Base-by-base conservation (phyloP, 2,329 filamentous ascomycete species). In the Leptographium lundbergii region DNA sequence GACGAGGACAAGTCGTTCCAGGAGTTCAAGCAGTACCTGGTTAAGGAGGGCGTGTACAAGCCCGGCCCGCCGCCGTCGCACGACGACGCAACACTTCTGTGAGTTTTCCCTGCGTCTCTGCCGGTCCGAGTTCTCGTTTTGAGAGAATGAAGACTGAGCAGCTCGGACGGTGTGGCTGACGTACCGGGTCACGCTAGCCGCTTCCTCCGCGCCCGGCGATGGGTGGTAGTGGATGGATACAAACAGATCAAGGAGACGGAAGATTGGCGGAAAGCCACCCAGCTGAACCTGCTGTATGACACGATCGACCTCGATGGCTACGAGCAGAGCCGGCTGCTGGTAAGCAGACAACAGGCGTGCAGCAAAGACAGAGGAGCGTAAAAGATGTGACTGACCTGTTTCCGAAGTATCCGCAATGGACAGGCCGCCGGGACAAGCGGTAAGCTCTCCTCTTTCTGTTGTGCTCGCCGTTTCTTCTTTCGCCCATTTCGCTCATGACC, bases 391-490 rank as follows among this genome's bases (percentile, higher is more conserved):
- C 58, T 64, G 57, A 63, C 59, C 32, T 25, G 10, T 60, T 22
- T 32, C 22, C 17, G 42, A 67, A 91, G 87, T 96, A 96, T 69
- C 91, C 91, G 27, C 90, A 96, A 82, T 96, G 91, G 88, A 95
- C 89, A 24, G 92, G 92, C 59, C 87, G 91, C 64, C 84, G 91
- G 65, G 92, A 96, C 73, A 87, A 84, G 63, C 68, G 73, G 72
- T 73, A 64, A 25, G 67, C 61, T 24, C 3, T 17, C 36, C 48
- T n/a, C 42, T 19, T 7, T 45, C 42, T 7, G 42, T n/a, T 19
- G 17, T 45, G 42, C 19, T 19, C 42, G 36, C 13, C 36, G 13
- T 39, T 58, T n/a, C 51, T 54, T 29, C 17, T 13, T 3, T 25
- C 9, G 3, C 34, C 54, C 7, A 27, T 13, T 3, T 25, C 9